A percentile compares a stretch with the other conserved stretches of the same genome.
Conservation (phyloP, 1,284 basidiomycete species). For the Ustanciosporium gigantosporum region DNA sequence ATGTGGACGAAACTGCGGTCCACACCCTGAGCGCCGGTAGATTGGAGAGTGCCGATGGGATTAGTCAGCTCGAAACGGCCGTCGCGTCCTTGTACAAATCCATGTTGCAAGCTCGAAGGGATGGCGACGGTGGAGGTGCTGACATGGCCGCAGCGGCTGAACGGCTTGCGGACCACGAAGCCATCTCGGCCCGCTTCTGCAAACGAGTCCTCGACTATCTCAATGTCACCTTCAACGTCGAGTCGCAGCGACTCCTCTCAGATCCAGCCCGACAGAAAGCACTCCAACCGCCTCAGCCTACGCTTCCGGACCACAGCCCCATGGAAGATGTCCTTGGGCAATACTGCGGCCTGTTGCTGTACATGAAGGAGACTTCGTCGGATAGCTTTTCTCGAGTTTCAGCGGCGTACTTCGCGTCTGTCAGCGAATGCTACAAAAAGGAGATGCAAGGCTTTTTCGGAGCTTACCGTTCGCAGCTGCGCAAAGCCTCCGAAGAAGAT, state of each 20-base stretch:
- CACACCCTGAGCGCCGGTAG: constrained; percentile 81
- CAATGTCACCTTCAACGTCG: constrained; percentile 76
- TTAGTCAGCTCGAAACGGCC: constrained; percentile 74
- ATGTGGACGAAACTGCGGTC: constrained; percentile 79
- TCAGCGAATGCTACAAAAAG: constrained; percentile 43
- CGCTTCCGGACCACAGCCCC: constrained; percentile 41
- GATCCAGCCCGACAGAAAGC: constrained; percentile 38
- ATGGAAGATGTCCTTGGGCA: constrained; percentile 80
- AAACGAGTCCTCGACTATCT: constrained; percentile 86
- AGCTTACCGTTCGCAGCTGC: constrained; percentile 32
- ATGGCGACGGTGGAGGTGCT: constrained; percentile 65
- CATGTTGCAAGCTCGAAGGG: constrained; percentile 83
- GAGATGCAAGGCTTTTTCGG: constrained; percentile 50
- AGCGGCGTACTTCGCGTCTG: constrained; percentile 46
- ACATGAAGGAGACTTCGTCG: constrained; percentile 81
- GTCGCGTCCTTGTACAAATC: constrained; percentile 92
- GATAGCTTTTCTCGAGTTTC: constrained; percentile 48
- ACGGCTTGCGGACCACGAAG: constrained; percentile 82
- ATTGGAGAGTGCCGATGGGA: constrained; percentile 75
- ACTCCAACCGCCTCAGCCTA: constrained; percentile 38
- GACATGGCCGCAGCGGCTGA: constrained; percentile 82
- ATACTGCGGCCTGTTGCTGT: constrained; percentile 87
- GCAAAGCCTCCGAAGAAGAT: constrained; percentile 46
- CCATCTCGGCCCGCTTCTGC: constrained; percentile 85
- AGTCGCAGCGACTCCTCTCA: constrained; percentile 30